Conservation (phyloP, 306 rosid species). For the Citrullus colocynthis region DNA sequence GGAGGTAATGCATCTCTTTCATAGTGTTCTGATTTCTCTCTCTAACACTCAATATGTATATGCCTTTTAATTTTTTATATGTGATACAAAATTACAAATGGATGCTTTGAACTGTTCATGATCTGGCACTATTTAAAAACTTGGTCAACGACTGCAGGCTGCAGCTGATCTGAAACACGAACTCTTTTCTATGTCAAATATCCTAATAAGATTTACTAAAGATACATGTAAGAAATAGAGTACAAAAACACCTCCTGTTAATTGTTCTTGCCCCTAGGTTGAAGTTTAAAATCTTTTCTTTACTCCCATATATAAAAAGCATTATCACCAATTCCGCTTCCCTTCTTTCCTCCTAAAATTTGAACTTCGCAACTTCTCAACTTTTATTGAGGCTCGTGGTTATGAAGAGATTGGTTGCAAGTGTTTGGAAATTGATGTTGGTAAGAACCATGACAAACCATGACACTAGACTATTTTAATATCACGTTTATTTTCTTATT, state of each 20-base stretch:
- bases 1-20: slow-evolving; percentile 33
- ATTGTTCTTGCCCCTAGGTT: neutral
- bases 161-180: neutral
- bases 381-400: neutral
- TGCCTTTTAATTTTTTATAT: neutral
- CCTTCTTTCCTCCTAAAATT: neutral
- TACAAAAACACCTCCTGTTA: neutral
- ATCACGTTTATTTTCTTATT: too few species aligned
- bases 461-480: neutral
- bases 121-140: neutral
- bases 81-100: neutral
- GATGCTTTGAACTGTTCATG: neutral
- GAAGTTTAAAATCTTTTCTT: neutral
- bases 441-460: neutral
- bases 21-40: neutral
- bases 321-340: neutral
- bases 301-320: neutral
- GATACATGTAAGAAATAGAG: neutral
- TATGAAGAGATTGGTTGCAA: neutral
- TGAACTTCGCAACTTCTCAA: neutral
- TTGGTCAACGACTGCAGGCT: neutral
- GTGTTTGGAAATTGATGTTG: neutral
- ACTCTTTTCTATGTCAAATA: neutral
- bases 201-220: neutral
- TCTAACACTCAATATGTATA: neutral